Base-by-base conservation (phyloP, 352 stramenopile species). In the Globisporangium irregulare region DNA sequence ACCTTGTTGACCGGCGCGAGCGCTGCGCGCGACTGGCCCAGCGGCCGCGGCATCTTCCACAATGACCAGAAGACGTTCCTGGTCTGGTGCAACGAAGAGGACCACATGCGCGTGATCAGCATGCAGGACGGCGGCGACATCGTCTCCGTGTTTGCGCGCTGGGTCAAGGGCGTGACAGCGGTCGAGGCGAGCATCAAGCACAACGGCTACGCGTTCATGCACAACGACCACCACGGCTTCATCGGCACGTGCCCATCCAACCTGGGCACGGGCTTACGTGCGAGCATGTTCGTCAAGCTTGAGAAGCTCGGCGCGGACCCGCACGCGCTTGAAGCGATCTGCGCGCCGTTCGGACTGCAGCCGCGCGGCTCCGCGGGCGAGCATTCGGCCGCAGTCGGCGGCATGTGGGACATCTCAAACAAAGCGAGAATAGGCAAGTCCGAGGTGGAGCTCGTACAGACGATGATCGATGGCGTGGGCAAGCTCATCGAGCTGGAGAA, bases 361-460 rank as follows among this genome's bases (percentile, higher is more conserved):
- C 80, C 89, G 34, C 84, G 89, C 53, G 90, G 88, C 25, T 92
- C 84, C 22, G 81, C 82, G 12, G 90, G 90, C 32, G 88, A 97
- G 66, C 90, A 95, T 73, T 93, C 81, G 41, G 88, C 85, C 12
- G 80, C 85, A 22, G 67, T 85, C 20, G 90, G 87, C 32, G 90
- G 92, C 51, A 93, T 98, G 64, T 98, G 93, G 76, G 95, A 98
- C 62, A 87, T 98, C 70, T 98, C 92, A 3, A 98, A 98, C 84
- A 94, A 97, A 62, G 91, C 97, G 55, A 81, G 93, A 59, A 90
- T 98, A 68, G 95, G 95, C 14, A 97, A 96, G 64, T 97, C 87
- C 48, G 95, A 98, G 71, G 92, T 98, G 4, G 86, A 98, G 71
- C 81, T 98, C 22, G 96, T 98, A 59, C 95, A 98, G 81, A 93